Conservation (phyloP, 2,329 filamentous ascomycete species). For the Paecilomyces formosus region DNA sequence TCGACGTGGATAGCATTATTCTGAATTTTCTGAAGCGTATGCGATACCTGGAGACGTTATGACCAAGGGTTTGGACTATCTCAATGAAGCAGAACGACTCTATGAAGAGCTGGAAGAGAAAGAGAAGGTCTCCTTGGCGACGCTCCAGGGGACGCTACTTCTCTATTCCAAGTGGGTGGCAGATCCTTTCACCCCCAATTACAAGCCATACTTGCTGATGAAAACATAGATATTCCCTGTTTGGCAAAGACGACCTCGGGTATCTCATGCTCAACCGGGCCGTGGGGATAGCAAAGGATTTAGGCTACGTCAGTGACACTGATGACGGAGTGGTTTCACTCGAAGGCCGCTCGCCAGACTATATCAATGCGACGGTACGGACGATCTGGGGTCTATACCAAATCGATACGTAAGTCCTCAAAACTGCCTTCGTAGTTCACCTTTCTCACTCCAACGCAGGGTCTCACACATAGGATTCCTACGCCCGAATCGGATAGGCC, state of each 20-base stretch:
- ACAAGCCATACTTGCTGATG: background rate
- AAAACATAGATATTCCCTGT: conserved; percentile 25
- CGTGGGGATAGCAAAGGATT: conserved; percentile 23
- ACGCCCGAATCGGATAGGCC: conserved; percentile 24
- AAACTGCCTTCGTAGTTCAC: background rate
- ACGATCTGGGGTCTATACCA: conserved; percentile 33
- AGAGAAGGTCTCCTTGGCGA: conserved; percentile 18
- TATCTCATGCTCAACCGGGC: conserved; percentile 31
- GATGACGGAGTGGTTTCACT: conserved; percentile 13
- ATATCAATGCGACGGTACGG: conserved; percentile 21
- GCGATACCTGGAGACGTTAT: conserved; percentile 27
- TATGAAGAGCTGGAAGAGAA: conserved; percentile 9
- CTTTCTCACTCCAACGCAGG: conserved; percentile 8
- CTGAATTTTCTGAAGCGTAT: conserved; percentile 32
- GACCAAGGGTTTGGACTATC: conserved; percentile 28
- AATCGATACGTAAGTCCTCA: conserved; percentile 27
- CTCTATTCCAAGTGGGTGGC: conserved; percentile 26
- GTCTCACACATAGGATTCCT: conserved; percentile 29
- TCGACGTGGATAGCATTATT: conserved; percentile 23
- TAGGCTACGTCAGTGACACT: conserved; percentile 22
- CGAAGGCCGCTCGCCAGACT: conserved; percentile 18
- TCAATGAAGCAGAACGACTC: conserved; percentile 29
- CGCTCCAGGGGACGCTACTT: conserved; percentile 27
- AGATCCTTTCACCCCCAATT: background rate
- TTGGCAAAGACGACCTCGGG: conserved; percentile 27